Percentiles rank a stretch among this genome's conserved stretches.
Conservation (phyloP, 192 early-diverging fungal species). For the Backusella luteola region DNA sequence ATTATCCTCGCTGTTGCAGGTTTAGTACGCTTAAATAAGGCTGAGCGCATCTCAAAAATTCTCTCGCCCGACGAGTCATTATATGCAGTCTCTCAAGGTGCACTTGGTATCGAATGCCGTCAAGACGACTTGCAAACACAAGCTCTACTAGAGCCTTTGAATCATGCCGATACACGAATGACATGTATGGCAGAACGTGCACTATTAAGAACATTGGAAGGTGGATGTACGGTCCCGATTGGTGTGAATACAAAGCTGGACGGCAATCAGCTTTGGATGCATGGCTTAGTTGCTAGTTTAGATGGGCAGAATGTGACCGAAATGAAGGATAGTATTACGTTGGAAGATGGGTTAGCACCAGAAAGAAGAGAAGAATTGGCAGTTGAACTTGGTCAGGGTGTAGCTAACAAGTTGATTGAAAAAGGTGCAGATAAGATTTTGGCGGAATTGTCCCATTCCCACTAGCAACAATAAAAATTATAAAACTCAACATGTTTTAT, state of each 20-base stretch:
- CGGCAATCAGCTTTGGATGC: constrained; percentile 46
- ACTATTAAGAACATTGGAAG: constrained; percentile 86
- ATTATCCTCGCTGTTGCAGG: constrained; percentile 88
- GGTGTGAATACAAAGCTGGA: constrained; percentile 70
- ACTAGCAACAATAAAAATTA: too few species aligned
- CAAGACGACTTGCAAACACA: constrained; percentile 48
- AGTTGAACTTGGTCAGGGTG: constrained; percentile 35
- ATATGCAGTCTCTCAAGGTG: constrained; percentile 92
- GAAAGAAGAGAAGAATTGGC: constrained; percentile 35
- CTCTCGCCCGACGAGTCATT: constrained; percentile 60
- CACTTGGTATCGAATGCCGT: constrained; percentile 81
- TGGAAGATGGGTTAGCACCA: constrained; percentile 24
- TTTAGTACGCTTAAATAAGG: constrained; percentile 66
- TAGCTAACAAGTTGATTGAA: constrained; percentile 39
- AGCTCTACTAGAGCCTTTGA: constrained; percentile 58
- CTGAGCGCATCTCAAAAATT: constrained; percentile 69
- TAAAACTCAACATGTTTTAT: too few species aligned
- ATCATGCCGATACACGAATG: constrained; percentile 62
- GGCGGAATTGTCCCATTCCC: not conserved
- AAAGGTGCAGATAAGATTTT: constrained; percentile 40
- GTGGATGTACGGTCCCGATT: constrained; percentile 93
- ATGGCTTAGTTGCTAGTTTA: constrained; percentile 68
- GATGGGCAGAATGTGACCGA: constrained; percentile 70
- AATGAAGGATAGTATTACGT: constrained; percentile 36
- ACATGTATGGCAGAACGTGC: constrained; percentile 78